phyloP scores from a whole-genome alignment of 2,329 filamentous ascomycete species.

The Trichoderma sp. region DNA sequence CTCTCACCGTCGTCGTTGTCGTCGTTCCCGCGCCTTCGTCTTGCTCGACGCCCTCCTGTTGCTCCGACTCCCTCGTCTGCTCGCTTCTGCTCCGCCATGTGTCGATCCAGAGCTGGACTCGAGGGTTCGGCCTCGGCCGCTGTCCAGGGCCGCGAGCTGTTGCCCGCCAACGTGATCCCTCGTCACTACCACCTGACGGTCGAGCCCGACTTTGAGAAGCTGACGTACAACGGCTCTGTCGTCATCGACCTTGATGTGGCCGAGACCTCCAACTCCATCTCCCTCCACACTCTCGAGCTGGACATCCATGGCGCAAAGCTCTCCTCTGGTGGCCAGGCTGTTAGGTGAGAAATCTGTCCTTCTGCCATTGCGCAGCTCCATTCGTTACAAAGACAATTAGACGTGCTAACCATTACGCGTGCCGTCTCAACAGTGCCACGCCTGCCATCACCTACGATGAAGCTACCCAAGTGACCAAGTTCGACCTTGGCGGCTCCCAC shows the following conservation, averaged over 20 bases:
- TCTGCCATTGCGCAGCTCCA: neutral
- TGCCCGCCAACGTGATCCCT: conserved; percentile 91
- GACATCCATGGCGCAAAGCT: conserved; percentile 66
- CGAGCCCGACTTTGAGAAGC: conserved; percentile 85
- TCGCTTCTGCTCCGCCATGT: conserved; percentile 20
- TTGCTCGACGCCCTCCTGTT: conserved; percentile 3
- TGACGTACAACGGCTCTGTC: conserved; percentile 82
- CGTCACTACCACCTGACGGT: conserved; percentile 86
- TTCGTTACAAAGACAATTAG: neutral
- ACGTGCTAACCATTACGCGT: neutral
- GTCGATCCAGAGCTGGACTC: conserved; percentile 17
- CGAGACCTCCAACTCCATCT: conserved; percentile 80
- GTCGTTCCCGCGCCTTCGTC: neutral
- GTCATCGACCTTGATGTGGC: conserved; percentile 82
- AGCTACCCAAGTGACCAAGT: conserved; percentile 74
- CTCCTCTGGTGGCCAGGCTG: conserved; percentile 45
- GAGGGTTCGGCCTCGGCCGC: conserved; percentile 19
- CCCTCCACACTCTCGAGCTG: conserved; percentile 83
- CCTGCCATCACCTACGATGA: conserved; percentile 68
- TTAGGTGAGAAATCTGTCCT: conserved; percentile 38
- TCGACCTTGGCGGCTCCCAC: conserved; percentile 67
- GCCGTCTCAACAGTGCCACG: conserved; percentile 19
- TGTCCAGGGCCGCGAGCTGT: conserved; percentile 63
- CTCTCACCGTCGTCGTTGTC: neutral
- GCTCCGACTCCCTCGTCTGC: neutral